These are phyloP conservation scores for Grigorovia yakushimaensis DNA, from an alignment of 805 yeast species.

Conservation along the genomic window DNA sequence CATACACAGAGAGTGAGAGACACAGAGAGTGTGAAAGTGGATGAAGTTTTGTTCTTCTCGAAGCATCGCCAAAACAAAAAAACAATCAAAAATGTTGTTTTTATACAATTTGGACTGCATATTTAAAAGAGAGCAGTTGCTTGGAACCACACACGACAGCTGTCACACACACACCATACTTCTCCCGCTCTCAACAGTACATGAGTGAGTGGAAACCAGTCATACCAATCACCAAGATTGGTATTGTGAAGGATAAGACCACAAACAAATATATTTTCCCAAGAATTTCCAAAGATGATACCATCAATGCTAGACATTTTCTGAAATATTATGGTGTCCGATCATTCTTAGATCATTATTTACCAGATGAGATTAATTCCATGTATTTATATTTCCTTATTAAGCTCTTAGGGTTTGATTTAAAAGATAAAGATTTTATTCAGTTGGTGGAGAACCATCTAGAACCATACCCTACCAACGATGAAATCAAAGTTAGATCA, in stretches of 20 bases:
- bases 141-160: not conserved
- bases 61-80: not conserved
- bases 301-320: constrained; percentile 39
- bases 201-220: constrained; percentile 7
- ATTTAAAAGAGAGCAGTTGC: not conserved
- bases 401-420: constrained; percentile 51
- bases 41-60: not conserved
- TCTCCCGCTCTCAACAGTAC: not conserved
- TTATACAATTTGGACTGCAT: not conserved
- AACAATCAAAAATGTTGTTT: not conserved
- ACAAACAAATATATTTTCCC: constrained; percentile 31
- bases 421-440: constrained; percentile 18
- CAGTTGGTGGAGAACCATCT: not conserved
- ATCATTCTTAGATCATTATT: constrained; percentile 47
- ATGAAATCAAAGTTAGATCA: not conserved
- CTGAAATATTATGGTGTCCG: constrained; percentile 52
- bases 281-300: constrained; percentile 33
- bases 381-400: constrained; percentile 49
- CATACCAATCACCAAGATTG: constrained; percentile 10
- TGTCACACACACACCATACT: not conserved
- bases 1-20: not conserved
- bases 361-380: constrained; percentile 51
- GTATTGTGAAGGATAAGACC: constrained; percentile 16
- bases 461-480: constrained; percentile 7
- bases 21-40: not conserved